Conservation (phyloP, 179 eudicot species). For the Spergularia azorica region DNA sequence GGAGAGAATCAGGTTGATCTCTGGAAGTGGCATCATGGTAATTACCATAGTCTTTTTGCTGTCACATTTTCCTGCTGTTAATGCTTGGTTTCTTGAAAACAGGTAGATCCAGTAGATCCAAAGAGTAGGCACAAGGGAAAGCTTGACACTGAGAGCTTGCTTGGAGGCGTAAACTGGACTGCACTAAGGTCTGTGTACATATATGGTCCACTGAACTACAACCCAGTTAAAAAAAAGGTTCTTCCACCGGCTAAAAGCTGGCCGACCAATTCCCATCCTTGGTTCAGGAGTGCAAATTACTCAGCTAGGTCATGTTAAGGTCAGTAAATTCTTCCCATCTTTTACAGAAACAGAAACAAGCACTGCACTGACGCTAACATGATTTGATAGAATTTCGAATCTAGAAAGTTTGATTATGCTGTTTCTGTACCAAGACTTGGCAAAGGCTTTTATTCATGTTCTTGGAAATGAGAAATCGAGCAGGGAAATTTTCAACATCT, state of each 20-base stretch:
- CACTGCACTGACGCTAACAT: too few species aligned
- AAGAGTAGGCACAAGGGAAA: slow-evolving; percentile 99
- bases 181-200: slow-evolving; percentile 92
- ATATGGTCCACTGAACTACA: slow-evolving; percentile 96
- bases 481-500: slow-evolving; percentile 81
- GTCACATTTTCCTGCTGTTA: neutral
- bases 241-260: slow-evolving; percentile 95
- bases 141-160: slow-evolving; percentile 85
- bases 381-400: neutral
- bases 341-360: too few species aligned
- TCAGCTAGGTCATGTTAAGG: slow-evolving; percentile 97
- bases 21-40: slow-evolving; percentile 24
- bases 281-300: slow-evolving; percentile 81
- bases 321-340: slow-evolving; percentile 26
- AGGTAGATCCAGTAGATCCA: slow-evolving; percentile 97
- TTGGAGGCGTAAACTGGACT: slow-evolving; percentile 77
- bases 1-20: slow-evolving; percentile 23
- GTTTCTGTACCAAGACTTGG: slow-evolving; percentile 66
- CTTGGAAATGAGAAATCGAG: slow-evolving; percentile 85
- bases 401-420: neutral
- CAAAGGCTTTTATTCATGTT: slow-evolving; percentile 71
- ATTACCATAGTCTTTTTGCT: slow-evolving; percentile 9
- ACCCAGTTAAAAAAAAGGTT: slow-evolving; percentile 99
- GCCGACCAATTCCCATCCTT: slow-evolving; percentile 97
- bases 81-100: slow-evolving; percentile 3